phyloP scores from a whole-genome alignment of 2,329 filamentous ascomycete species.

The Neofusicoccum umdonicola region DNA sequence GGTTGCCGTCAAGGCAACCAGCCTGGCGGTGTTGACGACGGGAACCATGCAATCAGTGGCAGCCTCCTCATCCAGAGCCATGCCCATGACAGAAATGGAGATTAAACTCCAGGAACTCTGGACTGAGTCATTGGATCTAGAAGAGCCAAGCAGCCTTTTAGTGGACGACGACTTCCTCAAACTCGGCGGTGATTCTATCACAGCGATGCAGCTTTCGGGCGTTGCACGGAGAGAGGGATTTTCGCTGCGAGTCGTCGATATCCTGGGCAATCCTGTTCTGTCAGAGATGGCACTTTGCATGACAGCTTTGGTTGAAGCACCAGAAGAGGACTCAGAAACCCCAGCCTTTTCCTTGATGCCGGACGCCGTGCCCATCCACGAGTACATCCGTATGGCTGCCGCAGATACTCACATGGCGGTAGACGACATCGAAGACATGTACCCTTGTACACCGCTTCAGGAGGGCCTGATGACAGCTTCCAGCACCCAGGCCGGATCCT shows the following conservation, averaged over 20 bases:
- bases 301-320: not conserved
- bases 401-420: not conserved
- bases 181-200: not conserved
- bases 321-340: not conserved
- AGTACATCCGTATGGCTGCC: not conserved
- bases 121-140: not conserved
- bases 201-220: not conserved
- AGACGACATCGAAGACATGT: slow-evolving; percentile 46
- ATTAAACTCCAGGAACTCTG: not conserved
- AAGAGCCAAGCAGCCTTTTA: not conserved
- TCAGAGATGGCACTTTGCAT: slow-evolving; percentile 18
- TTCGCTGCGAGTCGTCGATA: slow-evolving; percentile 21
- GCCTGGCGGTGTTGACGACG: not conserved
- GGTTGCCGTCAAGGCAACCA: not conserved
- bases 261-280: slow-evolving; percentile 22
- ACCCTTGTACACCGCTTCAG: slow-evolving; percentile 43
- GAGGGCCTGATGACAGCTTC: slow-evolving; percentile 42
- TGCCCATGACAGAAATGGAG: not conserved
- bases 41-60: too few species aligned
- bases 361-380: slow-evolving; percentile 23
- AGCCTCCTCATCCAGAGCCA: not conserved
- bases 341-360: not conserved
- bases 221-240: slow-evolving; percentile 5
- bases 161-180: not conserved
- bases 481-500: slow-evolving; percentile 35